These are phyloP conservation scores for Adansonia grandidieri DNA, from an alignment of 441 rosid species.

Conservation along the genomic window DNA sequence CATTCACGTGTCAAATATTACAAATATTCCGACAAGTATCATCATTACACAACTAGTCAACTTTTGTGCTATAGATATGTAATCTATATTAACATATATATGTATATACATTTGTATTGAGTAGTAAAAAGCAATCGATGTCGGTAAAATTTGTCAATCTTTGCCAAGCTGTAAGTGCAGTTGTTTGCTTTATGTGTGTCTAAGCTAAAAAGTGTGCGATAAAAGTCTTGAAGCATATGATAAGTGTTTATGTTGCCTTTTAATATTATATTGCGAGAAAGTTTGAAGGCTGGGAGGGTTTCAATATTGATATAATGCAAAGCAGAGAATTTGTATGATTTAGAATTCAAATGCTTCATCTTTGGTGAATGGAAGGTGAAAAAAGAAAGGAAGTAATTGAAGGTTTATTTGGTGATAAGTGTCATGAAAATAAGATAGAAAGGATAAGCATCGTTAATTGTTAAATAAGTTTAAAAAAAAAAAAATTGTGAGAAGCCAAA, in stretches of 20 bases:
- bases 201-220: background rate
- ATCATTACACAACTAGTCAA: slow-evolving; percentile 13
- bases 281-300: background rate
- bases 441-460: background rate
- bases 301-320: background rate
- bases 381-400: background rate
- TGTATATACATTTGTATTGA: background rate
- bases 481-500: no score
- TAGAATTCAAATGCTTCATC: background rate
- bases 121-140: background rate
- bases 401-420: background rate
- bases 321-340: background rate
- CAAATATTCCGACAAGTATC: slow-evolving; percentile 8
- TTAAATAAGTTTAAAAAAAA: background rate
- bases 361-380: background rate
- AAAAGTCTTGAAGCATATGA: background rate
- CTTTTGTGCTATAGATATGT: background rate
- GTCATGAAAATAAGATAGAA: background rate
- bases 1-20: slow-evolving; percentile 26
- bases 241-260: background rate
- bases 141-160: background rate
- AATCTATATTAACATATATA: no score
- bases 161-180: background rate
- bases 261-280: background rate
- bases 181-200: background rate